phyloP scores from a whole-genome alignment of 2,329 filamentous ascomycete species.

The Pseudomassariella vexata region DNA sequence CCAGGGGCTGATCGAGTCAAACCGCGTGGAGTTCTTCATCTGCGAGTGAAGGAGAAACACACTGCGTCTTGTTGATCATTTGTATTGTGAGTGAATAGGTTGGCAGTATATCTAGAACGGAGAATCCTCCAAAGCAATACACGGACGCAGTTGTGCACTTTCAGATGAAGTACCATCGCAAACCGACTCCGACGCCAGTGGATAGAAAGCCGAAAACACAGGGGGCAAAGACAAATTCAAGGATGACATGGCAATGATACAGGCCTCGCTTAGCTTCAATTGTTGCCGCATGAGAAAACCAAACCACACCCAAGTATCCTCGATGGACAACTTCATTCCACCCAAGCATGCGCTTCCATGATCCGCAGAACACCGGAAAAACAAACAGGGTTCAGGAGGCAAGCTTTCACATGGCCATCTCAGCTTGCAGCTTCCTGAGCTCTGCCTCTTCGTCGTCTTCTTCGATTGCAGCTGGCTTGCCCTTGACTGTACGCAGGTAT shows the following conservation, averaged over 20 bases:
- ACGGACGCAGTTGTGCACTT: constrained; percentile 1
- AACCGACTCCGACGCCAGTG: constrained; percentile 9
- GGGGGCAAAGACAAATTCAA: no score
- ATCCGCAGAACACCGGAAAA: constrained; percentile 7
- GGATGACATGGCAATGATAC: no score
- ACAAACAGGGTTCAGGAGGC: constrained; percentile 1
- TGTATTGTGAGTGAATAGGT: no score
- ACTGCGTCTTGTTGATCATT: no score
- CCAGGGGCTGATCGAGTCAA: no score
- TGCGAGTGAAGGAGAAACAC: no score
- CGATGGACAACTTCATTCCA: constrained; percentile 3
- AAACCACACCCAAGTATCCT: constrained; percentile 1
- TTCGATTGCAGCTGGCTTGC: constrained; percentile 46
- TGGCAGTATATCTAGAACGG: no score
- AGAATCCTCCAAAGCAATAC: no score
- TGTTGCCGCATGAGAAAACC: no score
- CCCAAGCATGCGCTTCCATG: constrained; percentile 12
- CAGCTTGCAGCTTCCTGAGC: constrained; percentile 84
- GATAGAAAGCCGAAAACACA: constrained; percentile 5
- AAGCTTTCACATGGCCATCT: constrained; percentile 86
- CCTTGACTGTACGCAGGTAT: constrained; percentile 47
- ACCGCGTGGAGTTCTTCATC: no score
- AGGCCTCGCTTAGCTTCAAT: no score
- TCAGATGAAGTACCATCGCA: constrained; percentile 5
- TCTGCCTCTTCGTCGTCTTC: constrained; percentile 97